Evolutionary conservation across 2,329 filamentous ascomycete genomes (phyloP), one percentile per base, ranked within the genome.

Genomic region (Cordyceps cicadae): DNA sequence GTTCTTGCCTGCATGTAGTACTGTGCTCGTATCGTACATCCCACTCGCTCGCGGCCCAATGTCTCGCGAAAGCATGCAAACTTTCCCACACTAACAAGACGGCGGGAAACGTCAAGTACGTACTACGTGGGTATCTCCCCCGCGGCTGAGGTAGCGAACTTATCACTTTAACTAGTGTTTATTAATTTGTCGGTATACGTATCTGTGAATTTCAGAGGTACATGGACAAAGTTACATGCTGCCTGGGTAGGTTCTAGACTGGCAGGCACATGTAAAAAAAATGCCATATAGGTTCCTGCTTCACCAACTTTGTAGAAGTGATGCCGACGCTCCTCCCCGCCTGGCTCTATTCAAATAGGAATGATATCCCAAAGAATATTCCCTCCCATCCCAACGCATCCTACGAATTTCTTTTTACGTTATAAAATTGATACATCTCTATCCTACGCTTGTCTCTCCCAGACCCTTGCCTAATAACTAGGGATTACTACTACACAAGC

Each of bases 261-360:
- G 21, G 48, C 24, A 59, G 56, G 56, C 56, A 52, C 48, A 59
- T 52, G 56, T 59, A 43, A 52, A 50, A 0, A 0, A 26, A 50
- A 46, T 59, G 48, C 29, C 29, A 29, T 29, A 29, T 7, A 43
- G 15, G 56, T 49, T 58, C 55, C 37, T 58, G 46, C 55, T 58
- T 59, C 46, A 52, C 39, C 6, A 17, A 34, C 3, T 26, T 26
- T 24, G 48, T 51, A 37, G 34, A 12, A 45, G 24, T 37, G 29
- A 52, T 52, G 56, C 48, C 26, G 56, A 46, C 26, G 48, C 39
- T 34, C 54, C 56, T 59, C 56, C 56, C 39, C n/a, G n/a, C 55
- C 26, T 24, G 34, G 17, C 24, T 29, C 29, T 37, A 29, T 26
- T 14, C 45, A 24, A 48, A 14, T 11, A 45, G 12, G 48, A n/a